phyloP scores from a whole-genome alignment of 2,329 filamentous ascomycete genomes.

The Phaeomoniella chlamydospora region DNA sequence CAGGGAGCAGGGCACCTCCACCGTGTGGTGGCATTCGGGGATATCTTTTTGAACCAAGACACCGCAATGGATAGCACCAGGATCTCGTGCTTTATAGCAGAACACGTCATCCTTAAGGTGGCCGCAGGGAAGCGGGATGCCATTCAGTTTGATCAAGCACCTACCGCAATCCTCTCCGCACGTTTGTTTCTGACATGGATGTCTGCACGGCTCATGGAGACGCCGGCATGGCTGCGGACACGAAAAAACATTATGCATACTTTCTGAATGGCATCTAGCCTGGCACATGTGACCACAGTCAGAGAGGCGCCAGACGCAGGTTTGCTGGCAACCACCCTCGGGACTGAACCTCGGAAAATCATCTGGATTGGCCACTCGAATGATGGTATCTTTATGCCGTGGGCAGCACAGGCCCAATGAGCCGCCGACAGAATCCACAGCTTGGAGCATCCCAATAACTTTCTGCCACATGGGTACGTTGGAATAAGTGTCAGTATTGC shows the following conservation, averaged over 20 bases:
- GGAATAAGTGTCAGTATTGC: conserved; percentile 44
- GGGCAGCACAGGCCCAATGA: conserved; percentile 43
- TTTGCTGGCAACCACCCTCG: conserved; percentile 50
- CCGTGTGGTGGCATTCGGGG: conserved; percentile 39
- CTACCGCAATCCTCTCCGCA: conserved; percentile 26
- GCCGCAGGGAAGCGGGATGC: conserved; percentile 17
- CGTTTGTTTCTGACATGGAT: conserved; percentile 22
- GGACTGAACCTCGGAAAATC: conserved; percentile 42
- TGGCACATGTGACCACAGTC: conserved; percentile 30
- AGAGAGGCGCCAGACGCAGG: background rate
- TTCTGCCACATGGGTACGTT: conserved; percentile 49
- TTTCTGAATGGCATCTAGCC: conserved; percentile 28
- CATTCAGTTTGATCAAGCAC: conserved; percentile 17
- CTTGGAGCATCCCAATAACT: conserved; percentile 38
- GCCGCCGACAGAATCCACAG: conserved; percentile 31
- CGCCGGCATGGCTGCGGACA: conserved; percentile 27
- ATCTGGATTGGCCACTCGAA: conserved; percentile 37
- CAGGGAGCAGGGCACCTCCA: conserved; percentile 33
- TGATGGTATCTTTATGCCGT: conserved; percentile 39
- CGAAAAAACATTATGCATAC: conserved; percentile 23
- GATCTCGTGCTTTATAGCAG: conserved; percentile 29
- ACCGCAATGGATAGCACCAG: conserved; percentile 32
- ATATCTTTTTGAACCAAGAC: conserved; percentile 31
- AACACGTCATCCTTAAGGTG: conserved; percentile 14
- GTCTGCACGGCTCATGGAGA: conserved; percentile 21